Percentiles rank a stretch among this genome's conserved stretches.
Conservation (phyloP, 768 basidiomycete genomes). For the Psilocybe subaeruginosa region DNA sequence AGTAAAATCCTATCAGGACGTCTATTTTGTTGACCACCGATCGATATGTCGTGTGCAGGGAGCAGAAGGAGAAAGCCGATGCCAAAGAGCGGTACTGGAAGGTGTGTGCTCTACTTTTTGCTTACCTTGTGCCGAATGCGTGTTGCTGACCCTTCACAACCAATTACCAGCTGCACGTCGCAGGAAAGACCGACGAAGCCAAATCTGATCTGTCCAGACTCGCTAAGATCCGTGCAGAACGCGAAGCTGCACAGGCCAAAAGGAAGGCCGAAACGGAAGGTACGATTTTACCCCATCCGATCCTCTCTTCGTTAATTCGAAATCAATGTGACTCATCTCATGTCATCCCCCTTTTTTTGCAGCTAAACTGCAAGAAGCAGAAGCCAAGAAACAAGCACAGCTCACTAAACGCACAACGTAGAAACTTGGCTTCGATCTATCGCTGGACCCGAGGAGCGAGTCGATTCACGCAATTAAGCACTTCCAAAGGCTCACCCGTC, state of each 20-base stretch:
- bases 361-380: constrained; percentile 70
- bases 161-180: constrained; percentile 56
- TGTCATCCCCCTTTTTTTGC: not conserved
- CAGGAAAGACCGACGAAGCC: constrained; percentile 91
- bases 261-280: constrained; percentile 89
- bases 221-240: constrained; percentile 82
- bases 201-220: constrained; percentile 87
- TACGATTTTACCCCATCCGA: constrained; percentile 30
- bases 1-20: not conserved
- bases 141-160: not conserved
- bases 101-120: constrained; percentile 40
- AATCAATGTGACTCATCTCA: too few relatives aligned
- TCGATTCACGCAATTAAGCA: too few relatives aligned
- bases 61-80: constrained; percentile 91
- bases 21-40: not conserved
- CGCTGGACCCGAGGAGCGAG: too few relatives aligned
- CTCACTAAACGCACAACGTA: constrained; percentile 23
- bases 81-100: constrained; percentile 90
- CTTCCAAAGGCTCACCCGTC: too few relatives aligned
- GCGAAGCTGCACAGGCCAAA: constrained; percentile 87
- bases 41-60: constrained; percentile 46
- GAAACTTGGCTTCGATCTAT: not conserved
- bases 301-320: not conserved
- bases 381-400: constrained; percentile 60
- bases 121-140: not conserved